A percentile compares a stretch with the other conserved stretches of the same genome.
These are phyloP conservation scores for Spergularia bocconei DNA, from an alignment of 148 eudicot genomes.

Conservation along the genomic window DNA sequence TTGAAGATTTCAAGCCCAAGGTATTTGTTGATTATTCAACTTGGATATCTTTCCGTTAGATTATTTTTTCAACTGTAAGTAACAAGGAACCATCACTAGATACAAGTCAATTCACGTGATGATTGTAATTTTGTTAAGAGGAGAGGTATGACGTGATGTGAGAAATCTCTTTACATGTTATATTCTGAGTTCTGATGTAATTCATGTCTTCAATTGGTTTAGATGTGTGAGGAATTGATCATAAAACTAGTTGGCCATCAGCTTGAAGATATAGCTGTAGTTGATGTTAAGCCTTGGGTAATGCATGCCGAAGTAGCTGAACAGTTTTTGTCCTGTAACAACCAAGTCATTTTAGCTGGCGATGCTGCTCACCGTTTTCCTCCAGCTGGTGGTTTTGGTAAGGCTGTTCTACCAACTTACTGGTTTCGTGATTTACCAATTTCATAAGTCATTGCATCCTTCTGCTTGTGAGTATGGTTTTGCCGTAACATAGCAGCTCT, in stretches of 20 bases:
- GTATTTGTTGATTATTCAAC: constrained; percentile 35
- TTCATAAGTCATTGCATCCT: not conserved
- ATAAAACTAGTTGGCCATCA: constrained; percentile 74
- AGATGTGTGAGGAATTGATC: constrained; percentile 80
- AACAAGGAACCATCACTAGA: not conserved
- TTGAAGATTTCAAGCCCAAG: constrained; percentile 73
- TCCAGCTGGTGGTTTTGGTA: constrained; percentile 99
- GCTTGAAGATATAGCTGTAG: constrained; percentile 71
- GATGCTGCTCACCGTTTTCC: constrained; percentile 99
- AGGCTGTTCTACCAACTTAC: constrained; percentile 12
- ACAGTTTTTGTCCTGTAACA: constrained; percentile 52
- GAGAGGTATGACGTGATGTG: not conserved
- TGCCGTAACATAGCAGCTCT: constrained; percentile 7
- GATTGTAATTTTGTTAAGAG: no score
- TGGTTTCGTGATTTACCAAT: not conserved
- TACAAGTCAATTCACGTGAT: not conserved
- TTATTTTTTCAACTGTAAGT: not conserved
- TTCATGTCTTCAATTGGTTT: constrained; percentile 23
- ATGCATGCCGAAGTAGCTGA: constrained; percentile 99
- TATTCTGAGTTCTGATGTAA: constrained; percentile 1
- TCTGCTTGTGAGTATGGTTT: constrained; percentile 1
- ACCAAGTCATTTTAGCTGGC: constrained; percentile 72
- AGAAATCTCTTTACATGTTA: not conserved
- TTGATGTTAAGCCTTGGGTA: constrained; percentile 92
- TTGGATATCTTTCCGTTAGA: not conserved